Conservation (phyloP, 805 yeast genomes). For the Scheffersomyces lignosus region DNA sequence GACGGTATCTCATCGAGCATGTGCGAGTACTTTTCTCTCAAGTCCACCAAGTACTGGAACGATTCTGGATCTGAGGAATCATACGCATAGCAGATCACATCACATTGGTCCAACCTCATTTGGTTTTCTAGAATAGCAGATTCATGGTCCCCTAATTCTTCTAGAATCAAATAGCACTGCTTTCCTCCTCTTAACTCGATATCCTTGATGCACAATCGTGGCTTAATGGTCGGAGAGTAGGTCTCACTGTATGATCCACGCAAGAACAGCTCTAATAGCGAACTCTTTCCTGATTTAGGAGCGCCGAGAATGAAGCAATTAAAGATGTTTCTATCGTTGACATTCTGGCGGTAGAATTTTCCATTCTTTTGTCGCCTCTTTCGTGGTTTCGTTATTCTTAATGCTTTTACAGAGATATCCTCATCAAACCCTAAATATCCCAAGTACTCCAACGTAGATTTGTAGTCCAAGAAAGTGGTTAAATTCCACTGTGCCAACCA, state of each 20-base stretch:
- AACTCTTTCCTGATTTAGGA: conserved; percentile 82
- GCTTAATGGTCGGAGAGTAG: conserved; percentile 80
- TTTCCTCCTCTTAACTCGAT: conserved; percentile 93
- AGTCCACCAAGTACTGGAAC: conserved; percentile 74
- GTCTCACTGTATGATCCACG: conserved; percentile 67
- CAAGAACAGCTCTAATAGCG: conserved; percentile 78
- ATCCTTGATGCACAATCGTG: conserved; percentile 83
- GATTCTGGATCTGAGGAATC: conserved; percentile 97
- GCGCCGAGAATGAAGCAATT: conserved; percentile 88
- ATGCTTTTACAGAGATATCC: conserved; percentile 39
- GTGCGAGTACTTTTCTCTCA: conserved; percentile 57
- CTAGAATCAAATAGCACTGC: conserved; percentile 87
- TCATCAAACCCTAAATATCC: conserved; percentile 88
- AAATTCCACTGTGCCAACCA: conserved; percentile 99
- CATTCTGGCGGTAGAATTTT: conserved; percentile 60
- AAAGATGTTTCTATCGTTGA: conserved; percentile 84
- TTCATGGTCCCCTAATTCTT: conserved; percentile 87
- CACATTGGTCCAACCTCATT: conserved; percentile 75
- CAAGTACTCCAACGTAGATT: conserved; percentile 80
- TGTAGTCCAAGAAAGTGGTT: conserved; percentile 85
- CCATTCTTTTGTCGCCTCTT: conserved; percentile 69
- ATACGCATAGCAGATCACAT: conserved; percentile 84
- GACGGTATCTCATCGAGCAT: conserved; percentile 70
- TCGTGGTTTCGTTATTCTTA: conserved; percentile 82
- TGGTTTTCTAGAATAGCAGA: conserved; percentile 76